phyloP scores from a whole-genome alignment of 2,329 filamentous ascomycete species.

The Aspergillus puulaauensis region DNA sequence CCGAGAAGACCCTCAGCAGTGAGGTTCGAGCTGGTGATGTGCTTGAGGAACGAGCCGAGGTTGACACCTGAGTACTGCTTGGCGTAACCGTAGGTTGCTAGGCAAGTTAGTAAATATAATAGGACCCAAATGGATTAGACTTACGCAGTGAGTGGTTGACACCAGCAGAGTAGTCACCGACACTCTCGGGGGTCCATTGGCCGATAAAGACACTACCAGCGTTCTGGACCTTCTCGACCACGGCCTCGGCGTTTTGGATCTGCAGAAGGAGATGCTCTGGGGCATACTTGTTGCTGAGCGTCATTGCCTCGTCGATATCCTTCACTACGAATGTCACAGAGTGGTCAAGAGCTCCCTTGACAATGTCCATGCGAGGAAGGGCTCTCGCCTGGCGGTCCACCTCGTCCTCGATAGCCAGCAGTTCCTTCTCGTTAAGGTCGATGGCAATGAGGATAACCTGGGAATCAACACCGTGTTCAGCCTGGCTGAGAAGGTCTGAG shows the following conservation, averaged over 20 bases:
- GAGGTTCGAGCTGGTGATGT: constrained; percentile 92
- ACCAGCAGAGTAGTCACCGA: constrained; percentile 95
- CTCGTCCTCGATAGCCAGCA: constrained; percentile 86
- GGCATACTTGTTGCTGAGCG: constrained; percentile 87
- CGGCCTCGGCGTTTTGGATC: constrained; percentile 70
- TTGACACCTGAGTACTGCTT: constrained; percentile 99
- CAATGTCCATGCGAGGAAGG: constrained; percentile 88
- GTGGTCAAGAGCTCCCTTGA: constrained; percentile 85
- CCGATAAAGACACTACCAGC: constrained; percentile 96
- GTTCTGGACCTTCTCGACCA: constrained; percentile 80
- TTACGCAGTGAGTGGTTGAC: constrained; percentile 97
- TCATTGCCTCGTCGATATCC: constrained; percentile 70
- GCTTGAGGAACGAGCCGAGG: constrained; percentile 92
- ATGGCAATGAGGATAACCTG: constrained; percentile 91
- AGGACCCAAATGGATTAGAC: constrained; percentile 39
- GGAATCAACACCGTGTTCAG: constrained; percentile 93
- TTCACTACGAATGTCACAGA: constrained; percentile 81
- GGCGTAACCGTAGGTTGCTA: constrained; percentile 95
- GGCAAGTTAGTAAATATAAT: constrained; percentile 22
- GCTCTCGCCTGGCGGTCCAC: constrained; percentile 83
- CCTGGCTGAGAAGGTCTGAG: constrained; percentile 89
- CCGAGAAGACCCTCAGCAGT: constrained; percentile 81
- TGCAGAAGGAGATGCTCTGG: constrained; percentile 96
- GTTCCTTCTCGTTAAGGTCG: constrained; percentile 68
- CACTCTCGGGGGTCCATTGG: constrained; percentile 94